Evolutionary conservation across 2,329 filamentous ascomycete genomes (phyloP), one percentile per base, ranked within the genome.

Genomic region (Neonectria ditissima): DNA sequence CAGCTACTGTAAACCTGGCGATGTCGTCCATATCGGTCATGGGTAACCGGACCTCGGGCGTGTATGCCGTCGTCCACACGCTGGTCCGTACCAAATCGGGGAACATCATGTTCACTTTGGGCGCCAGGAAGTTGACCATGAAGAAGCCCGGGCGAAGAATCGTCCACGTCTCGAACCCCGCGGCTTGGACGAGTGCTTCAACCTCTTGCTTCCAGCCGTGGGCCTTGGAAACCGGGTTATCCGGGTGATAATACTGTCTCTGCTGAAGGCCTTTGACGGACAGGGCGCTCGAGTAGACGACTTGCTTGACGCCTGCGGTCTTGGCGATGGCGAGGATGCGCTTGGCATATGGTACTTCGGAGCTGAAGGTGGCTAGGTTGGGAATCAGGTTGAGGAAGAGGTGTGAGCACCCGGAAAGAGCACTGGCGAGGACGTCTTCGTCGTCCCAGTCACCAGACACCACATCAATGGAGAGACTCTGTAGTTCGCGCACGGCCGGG

Each of bases 91-190:
- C 34, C 14, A 43, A 14, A 3, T 8, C 6, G 16, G 51, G 51
- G 34, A 14, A 54, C 51, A 54, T 54, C 32, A 39, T 26, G 50
- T 52, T 52, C 11, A 54, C 51, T 16, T 54, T 54, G 22, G 34
- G 22, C 16, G 34, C 13, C 4, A 54, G 34, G 24, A 54, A 54
- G 22, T 54, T 54, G 34, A 43, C 51, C 51, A 54, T 54, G 34
- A 54, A 54, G 34, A 41, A 54, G 2, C 51, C 34, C 8, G 13
- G 13, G 32, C 51, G 32, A 26, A 54, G 34, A 20, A 54, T 54
- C 6, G 34, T 54, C 51, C 51, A 54, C 11, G 16, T n/a, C 13
- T 54, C 51, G n/a, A 54, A 54, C 4, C 37, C 34, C 13, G 51
- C 51, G 3, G 16, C 22, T 41, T 10, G 28, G 14, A 54, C 51